Base-by-base conservation (phyloP, 2,329 filamentous ascomycete species). In the Epicoccum sorghinum region DNA sequence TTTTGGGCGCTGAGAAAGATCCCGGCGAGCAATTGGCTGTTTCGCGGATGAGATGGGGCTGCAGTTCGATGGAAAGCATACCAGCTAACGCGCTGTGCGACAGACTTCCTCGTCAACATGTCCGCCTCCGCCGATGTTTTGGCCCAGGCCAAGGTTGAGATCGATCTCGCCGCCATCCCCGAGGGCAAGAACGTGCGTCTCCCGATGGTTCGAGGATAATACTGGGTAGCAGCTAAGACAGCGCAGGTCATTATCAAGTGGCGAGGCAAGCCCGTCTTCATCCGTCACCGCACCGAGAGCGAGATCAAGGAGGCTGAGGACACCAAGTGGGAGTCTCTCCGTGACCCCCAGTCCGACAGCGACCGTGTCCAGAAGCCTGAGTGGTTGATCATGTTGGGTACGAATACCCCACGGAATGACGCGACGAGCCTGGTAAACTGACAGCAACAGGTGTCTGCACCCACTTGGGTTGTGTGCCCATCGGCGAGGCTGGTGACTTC, bases 61-160 rank as follows among this genome's bases (percentile, higher is more conserved):
- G 44, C 52, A 46, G 33, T 42, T 49, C 59, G 69, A 74, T 73
- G 68, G 40, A 61, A 58, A 60, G 47, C 35, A 46, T 30, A 25
- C 44, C 23, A 59, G 69, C 70, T 74, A 69, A 74, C 66, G 51
- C 59, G 35, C 48, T 57, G 55, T 60, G 58, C 60, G 47, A 66
- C 79, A 99, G 95, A 99, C 82, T 99, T 99, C 86, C 86, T 99
- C 64, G 91, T 96, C 83, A 99, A 97, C 87, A 98, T 99, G 96
- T 96, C 93, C 72, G 95, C 95, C 61, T 99, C 95, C 59, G 95
- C 95, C 80, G 95, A 99, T 75, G 92, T 99, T 75, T 82, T 99
- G 81, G 95, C 96, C 76, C 96, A 97, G 88, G 95, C 95, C 79
- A 99, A 99, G 89, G 95, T 99, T 69, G 95, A 99, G 83, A 89